Percentiles rank a stretch among this genome's conserved stretches.
Evolutionary conservation across 2,329 filamentous ascomycete genomes (phyloP).

Genomic region (Coniochaeta ligniaria): DNA sequence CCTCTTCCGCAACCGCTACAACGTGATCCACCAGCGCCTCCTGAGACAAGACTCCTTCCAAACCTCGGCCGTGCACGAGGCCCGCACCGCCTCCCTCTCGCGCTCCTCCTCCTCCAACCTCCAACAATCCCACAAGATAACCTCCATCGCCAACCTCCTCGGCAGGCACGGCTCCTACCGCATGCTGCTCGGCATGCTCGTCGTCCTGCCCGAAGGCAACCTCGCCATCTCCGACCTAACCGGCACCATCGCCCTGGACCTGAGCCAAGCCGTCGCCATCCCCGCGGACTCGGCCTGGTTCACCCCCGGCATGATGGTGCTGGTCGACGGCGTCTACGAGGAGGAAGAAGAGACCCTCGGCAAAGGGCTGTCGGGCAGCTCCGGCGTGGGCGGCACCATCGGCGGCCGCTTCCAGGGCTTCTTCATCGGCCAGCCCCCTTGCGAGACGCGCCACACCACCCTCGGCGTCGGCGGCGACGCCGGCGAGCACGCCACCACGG

Average conservation of each 20-base stretch:
- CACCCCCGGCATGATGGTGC: conserved; percentile 88
- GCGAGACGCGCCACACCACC: conserved; percentile 74
- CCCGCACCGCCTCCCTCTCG: conserved; percentile 35
- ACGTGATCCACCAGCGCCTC: conserved; percentile 85
- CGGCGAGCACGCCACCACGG: conserved; percentile 57
- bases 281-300: conserved; percentile 89
- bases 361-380: conserved; percentile 65
- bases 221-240: conserved; percentile 81
- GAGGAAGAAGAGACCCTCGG: conserved; percentile 73
- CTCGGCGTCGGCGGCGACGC: conserved; percentile 63
- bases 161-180: conserved; percentile 80
- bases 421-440: conserved; percentile 85
- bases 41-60: conserved; percentile 93
- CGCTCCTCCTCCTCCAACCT: conserved; percentile 50
- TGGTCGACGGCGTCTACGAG: conserved; percentile 94
- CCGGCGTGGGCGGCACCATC: conserved; percentile 81
- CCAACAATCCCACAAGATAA: conserved; percentile 76
- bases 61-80: conserved; percentile 63
- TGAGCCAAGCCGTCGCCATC: conserved; percentile 73
- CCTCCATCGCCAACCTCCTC: conserved; percentile 68
- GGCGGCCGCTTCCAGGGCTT: conserved; percentile 89
- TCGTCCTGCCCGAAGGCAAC: conserved; percentile 71
- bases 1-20: conserved; percentile 83
- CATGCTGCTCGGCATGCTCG: conserved; percentile 78
- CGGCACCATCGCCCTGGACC: conserved; percentile 78